These are phyloP conservation scores for Pinus albicaulis DNA, from an alignment of 75 land plant genomes.

Conservation along the genomic window DNA sequence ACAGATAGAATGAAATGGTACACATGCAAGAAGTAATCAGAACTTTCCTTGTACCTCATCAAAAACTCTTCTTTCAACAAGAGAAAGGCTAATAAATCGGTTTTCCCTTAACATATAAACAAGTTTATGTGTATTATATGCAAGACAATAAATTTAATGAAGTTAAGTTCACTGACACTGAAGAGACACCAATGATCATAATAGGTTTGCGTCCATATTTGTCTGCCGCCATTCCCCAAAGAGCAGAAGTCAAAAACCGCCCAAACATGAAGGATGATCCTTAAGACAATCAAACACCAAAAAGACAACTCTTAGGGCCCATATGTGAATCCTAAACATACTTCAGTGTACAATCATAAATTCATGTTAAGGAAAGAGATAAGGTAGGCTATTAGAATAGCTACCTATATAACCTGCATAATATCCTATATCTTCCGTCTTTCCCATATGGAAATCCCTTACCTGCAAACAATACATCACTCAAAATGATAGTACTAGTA, in stretches of 20 bases:
- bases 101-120: background rate
- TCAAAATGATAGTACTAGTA: too few relatives aligned
- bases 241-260: constrained; percentile 42
- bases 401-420: constrained; percentile 13
- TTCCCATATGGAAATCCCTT: constrained; percentile 6
- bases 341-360: background rate
- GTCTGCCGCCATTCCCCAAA: constrained; percentile 64
- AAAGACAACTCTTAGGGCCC: background rate
- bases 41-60: too few relatives aligned
- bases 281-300: background rate
- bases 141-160: background rate
- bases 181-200: constrained; percentile 33
- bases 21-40: background rate
- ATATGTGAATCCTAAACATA: background rate
- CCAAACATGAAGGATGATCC: constrained; percentile 52
- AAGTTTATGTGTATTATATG: background rate
- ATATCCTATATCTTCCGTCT: constrained; percentile 11
- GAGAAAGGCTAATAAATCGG: background rate
- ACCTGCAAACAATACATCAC: constrained; percentile 1
- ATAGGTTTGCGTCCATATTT: constrained; percentile 63
- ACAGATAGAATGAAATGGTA: background rate
- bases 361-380: background rate
- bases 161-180: constrained; percentile 33
- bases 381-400: background rate
- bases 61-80: background rate